These are phyloP conservation scores for Neurospora sp. DNA, from an alignment of 495 filamentous ascomycete genomes.

Conservation along the genomic window DNA sequence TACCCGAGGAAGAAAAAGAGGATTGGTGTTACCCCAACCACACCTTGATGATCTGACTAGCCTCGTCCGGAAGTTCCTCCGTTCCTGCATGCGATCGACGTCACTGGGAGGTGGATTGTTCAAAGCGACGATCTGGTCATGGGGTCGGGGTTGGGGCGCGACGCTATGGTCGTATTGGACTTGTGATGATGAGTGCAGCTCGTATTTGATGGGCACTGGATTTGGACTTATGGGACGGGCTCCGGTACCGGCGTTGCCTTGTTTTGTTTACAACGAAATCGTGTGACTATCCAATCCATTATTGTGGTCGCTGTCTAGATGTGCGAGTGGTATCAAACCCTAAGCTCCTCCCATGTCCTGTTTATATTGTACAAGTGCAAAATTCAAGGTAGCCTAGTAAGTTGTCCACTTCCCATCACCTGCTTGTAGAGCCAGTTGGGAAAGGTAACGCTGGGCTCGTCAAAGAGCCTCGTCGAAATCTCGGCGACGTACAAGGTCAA, in stretches of 20 bases:
- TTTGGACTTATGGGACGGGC: too few relatives aligned
- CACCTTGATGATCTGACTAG: background rate
- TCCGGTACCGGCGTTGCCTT: too few relatives aligned
- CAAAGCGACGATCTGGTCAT: too few relatives aligned
- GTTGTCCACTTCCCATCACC: slow-evolving; percentile 1
- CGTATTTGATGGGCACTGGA: background rate
- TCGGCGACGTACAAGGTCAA: slow-evolving; percentile 49
- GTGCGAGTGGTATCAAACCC: background rate
- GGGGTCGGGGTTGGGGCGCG: background rate
- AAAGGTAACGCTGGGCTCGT: slow-evolving; percentile 46
- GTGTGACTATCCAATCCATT: background rate
- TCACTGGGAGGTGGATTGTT: background rate
- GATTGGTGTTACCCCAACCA: background rate
- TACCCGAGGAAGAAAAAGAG: background rate
- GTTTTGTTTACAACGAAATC: background rate
- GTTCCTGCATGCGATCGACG: background rate
- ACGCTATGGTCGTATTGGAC: background rate
- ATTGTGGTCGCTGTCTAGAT: background rate
- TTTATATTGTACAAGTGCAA: background rate
- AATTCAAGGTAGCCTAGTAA: background rate
- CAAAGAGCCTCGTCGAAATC: slow-evolving; percentile 42
- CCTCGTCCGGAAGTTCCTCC: background rate
- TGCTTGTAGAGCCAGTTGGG: slow-evolving; percentile 42
- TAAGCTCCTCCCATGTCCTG: background rate
- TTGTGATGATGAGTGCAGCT: background rate